A percentile compares a stretch with the other conserved stretches of the same genome.
Evolutionary conservation across 1,284 basidiomycete species (phyloP).

Genomic region (Malassezia yamatoensis): DNA sequence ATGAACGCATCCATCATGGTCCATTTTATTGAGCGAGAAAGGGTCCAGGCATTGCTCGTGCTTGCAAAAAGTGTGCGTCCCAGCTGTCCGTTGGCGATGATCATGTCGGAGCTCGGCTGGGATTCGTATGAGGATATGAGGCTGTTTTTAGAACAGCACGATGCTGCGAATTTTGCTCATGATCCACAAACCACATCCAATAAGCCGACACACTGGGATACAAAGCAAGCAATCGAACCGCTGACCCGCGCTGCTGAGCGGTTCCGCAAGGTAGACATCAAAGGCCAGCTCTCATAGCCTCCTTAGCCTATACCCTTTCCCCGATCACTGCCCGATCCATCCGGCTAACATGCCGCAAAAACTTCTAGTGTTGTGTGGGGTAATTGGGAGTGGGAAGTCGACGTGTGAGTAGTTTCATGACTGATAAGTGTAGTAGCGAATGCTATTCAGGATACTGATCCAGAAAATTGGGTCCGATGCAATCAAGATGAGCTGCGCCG

Average conservation of each 20-base stretch:
- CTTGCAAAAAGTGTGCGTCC: slow-evolving; percentile 56
- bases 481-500: slow-evolving; percentile 19
- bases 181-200: too few species aligned
- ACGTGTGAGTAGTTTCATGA: slow-evolving; percentile 13
- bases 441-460: slow-evolving; percentile 6
- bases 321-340: not conserved
- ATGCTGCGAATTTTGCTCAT: slow-evolving; percentile 59
- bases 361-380: slow-evolving; percentile 15
- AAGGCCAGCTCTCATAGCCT: slow-evolving; percentile 13
- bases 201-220: slow-evolving; percentile 50
- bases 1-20: slow-evolving; percentile 99
- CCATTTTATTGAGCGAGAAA: slow-evolving; percentile 87
- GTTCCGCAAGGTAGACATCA: slow-evolving; percentile 52
- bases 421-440: slow-evolving; percentile 11
- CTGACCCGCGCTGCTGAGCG: slow-evolving; percentile 49
- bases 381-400: slow-evolving; percentile 21
- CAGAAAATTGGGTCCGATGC: slow-evolving; percentile 12
- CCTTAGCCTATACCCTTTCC: not conserved
- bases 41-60: slow-evolving; percentile 72
- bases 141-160: slow-evolving; percentile 63
- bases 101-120: slow-evolving; percentile 74
- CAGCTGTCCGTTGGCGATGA: slow-evolving; percentile 61
- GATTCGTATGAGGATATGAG: slow-evolving; percentile 59
- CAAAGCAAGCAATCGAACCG: slow-evolving; percentile 50
- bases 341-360: not conserved